These are phyloP conservation scores for Diplotaxis tenuifolia DNA, from an alignment of 345 rosid genomes.

Conservation along the genomic window DNA sequence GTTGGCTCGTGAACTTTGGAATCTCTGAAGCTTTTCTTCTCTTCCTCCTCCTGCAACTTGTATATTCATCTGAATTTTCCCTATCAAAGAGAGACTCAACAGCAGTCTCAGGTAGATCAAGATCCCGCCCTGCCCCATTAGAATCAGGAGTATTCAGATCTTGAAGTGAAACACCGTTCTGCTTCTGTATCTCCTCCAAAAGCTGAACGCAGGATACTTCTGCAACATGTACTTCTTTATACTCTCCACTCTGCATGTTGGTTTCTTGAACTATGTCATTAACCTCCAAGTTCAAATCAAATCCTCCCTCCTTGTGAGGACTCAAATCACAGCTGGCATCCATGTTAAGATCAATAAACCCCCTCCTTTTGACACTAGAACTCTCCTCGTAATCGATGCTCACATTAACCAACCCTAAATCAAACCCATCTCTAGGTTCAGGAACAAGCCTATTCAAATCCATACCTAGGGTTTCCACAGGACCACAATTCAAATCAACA, in stretches of 20 bases:
- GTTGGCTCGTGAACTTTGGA: constrained; percentile 37
- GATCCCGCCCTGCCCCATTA: constrained; percentile 34
- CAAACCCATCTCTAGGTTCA: constrained; percentile 40
- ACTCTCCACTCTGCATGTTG: constrained; percentile 29
- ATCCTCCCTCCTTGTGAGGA: constrained; percentile 10
- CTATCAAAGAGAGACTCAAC: constrained; percentile 41
- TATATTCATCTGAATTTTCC: constrained; percentile 37
- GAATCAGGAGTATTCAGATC: constrained; percentile 27
- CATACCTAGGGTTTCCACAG: constrained; percentile 36
- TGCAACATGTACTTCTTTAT: constrained; percentile 46
- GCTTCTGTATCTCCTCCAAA: constrained; percentile 37
- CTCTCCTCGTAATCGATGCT: constrained; percentile 28
- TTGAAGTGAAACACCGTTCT: constrained; percentile 21
- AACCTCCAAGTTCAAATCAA: constrained; percentile 79
- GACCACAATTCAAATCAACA: constrained; percentile 39
- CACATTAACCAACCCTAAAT: constrained; percentile 42
- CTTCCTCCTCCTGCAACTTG: constrained; percentile 54
- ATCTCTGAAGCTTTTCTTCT: constrained; percentile 46
- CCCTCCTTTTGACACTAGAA: constrained; percentile 38
- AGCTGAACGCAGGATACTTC: constrained; percentile 40
- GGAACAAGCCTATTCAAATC: constrained; percentile 39
- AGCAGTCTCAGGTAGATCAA: constrained; percentile 32
- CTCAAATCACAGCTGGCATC: constrained; percentile 52
- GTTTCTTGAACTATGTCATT: constrained; percentile 31
- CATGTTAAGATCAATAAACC: constrained; percentile 71